Percentiles rank a stretch among this genome's conserved stretches.
phyloP scores from a whole-genome alignment of 2,329 filamentous ascomycete genomes.

The Phaeosphaeria sp. region DNA sequence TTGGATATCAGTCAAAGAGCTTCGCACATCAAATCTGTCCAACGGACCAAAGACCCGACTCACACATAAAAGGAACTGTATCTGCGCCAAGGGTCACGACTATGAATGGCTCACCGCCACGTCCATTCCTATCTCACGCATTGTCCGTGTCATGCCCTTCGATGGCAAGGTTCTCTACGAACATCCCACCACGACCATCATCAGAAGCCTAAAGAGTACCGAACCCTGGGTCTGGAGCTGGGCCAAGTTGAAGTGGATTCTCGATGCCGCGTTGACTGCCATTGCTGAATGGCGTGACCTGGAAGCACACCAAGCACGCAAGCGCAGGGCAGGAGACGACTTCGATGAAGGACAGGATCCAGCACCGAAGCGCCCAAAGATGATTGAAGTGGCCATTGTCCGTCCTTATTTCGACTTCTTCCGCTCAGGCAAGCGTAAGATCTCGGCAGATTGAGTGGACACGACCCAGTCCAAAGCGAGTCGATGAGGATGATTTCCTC shows the following conservation, averaged over 20 bases:
- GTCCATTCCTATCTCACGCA: conserved; percentile 5
- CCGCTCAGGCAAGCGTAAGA: not conserved
- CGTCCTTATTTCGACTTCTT: not conserved
- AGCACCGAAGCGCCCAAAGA: not conserved
- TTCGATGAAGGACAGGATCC: not conserved
- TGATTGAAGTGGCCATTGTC: not conserved
- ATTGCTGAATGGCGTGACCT: not conserved
- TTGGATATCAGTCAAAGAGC: conserved; percentile 16
- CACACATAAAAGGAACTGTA: not conserved
- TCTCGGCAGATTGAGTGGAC: not conserved
- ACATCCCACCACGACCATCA: not conserved
- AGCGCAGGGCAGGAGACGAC: not conserved
- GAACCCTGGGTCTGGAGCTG: conserved; percentile 14
- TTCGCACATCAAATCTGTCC: conserved; percentile 5
- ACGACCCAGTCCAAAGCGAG: not conserved
- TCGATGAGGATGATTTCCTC: not conserved
- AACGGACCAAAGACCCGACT: not conserved
- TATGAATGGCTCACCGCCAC: conserved; percentile 25
- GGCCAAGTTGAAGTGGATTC: conserved; percentile 5
- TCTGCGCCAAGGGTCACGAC: conserved; percentile 5
- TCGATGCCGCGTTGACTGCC: not conserved
- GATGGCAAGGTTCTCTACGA: conserved; percentile 17
- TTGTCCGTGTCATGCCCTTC: conserved; percentile 18
- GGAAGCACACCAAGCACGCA: not conserved
- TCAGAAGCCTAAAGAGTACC: conserved; percentile 1